Base-by-base conservation (phyloP, 805 yeast species). In the Sugiyamaella americana region DNA sequence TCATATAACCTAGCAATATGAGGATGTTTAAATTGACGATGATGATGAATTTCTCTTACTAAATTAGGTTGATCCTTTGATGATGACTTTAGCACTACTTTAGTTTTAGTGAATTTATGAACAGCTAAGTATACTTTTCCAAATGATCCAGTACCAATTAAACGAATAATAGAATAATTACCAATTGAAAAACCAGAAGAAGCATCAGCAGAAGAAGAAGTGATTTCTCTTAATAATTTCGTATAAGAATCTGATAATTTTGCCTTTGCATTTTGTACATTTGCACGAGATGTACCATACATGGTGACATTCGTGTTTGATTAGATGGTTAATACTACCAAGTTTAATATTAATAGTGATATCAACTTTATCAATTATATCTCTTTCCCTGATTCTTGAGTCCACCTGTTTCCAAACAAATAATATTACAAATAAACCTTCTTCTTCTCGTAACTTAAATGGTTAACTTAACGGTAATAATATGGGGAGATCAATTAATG, bases 81-180 rank as follows among this genome's bases (percentile, higher is more conserved):
- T 37, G 70, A 53, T 40, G 87, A 84, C 58, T 91, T 91, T 51
- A 93, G 65, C 16, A 93, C 98, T 2, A 91, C 73, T 78, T 50
- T 81, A n/a, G 79, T 71, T 46, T 80, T 79, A 8, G 95, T 75
- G 40, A 88, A 70, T 43, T 74, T 74, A 58, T 91, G 98, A 32
- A 71, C 71, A 1, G 96, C 98, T 24, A 91, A 67, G 61, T 83
- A 93, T 1, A 88, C 95, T 59, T 84, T 85, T 5, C 98, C 97
- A 72, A 88, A 91, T 8, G 93, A 57, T 20, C 68, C 67, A 56
- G 32, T 11, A 46, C 97, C 98, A 19, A 91, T 82, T 53, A 82
- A 85, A 48, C 79, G 71, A 4, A 79, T 58, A 5, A 93, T 78
- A 43, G 74, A 69, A 60, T 91, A 91, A 63, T 84, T 87, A 1